Percentiles rank a stretch among this genome's conserved stretches.
These are phyloP conservation scores for Paecilomyces dactylethromorphus DNA, from an alignment of 2,329 filamentous ascomycete genomes.

Conservation along the genomic window DNA sequence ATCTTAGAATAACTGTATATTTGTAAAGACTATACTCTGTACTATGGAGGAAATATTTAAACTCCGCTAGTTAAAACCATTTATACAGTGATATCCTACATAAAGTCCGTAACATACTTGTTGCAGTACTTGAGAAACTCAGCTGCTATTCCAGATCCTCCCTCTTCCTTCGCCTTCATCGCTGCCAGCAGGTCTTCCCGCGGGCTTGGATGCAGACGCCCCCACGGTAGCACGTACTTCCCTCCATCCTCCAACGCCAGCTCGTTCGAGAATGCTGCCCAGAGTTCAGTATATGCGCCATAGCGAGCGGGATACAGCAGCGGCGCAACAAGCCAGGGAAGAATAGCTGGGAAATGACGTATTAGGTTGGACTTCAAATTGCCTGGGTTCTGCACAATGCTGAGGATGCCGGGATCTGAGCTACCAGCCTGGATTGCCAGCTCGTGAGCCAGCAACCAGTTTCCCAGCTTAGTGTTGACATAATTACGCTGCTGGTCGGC, in stretches of 20 bases:
- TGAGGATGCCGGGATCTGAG: background rate
- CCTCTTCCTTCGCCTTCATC: background rate
- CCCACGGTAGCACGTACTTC: background rate
- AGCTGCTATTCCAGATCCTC: background rate
- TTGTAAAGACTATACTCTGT: too few species aligned
- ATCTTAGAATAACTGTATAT: too few species aligned
- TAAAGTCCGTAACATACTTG: background rate
- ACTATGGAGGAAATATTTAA: too few species aligned
- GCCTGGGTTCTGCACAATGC: background rate
- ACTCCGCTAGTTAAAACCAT: too few species aligned
- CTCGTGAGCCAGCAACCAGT: constrained; percentile 10
- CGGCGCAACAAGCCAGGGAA: background rate
- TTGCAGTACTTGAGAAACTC: background rate
- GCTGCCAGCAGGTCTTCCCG: background rate
- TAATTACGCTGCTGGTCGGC: background rate
- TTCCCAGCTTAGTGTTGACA: constrained; percentile 3
- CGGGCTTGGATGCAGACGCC: background rate
- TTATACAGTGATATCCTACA: background rate
- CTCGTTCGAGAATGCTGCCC: background rate
- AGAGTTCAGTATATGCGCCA: background rate
- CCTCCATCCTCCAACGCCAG: background rate
- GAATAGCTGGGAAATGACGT: background rate
- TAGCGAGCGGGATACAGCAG: background rate
- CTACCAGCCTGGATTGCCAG: constrained; percentile 20
- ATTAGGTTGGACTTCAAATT: background rate